These are phyloP conservation scores for Herpotrichia juniperi DNA, from an alignment of 2,329 filamentous ascomycete genomes.

Conservation along the genomic window DNA sequence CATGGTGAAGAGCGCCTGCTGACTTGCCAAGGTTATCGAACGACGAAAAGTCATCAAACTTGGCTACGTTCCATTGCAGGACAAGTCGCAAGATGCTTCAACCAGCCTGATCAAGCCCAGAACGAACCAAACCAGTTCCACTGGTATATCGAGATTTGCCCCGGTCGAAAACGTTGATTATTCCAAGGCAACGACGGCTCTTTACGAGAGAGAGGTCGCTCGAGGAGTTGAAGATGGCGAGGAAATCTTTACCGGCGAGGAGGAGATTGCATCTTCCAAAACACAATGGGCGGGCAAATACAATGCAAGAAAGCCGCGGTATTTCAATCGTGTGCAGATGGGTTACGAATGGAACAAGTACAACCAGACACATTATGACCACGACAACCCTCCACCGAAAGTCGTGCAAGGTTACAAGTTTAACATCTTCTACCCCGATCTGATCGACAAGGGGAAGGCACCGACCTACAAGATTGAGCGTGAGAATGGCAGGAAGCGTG, in stretches of 20 bases:
- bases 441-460: constrained; percentile 92
- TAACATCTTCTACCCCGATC: constrained; percentile 98
- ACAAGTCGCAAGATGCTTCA: constrained; percentile 41
- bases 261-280: constrained; percentile 70
- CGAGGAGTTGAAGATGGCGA: constrained; percentile 91
- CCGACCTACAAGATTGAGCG: constrained; percentile 96
- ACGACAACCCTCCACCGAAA: constrained; percentile 96
- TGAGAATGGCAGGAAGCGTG: constrained; percentile 85
- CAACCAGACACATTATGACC: constrained; percentile 99
- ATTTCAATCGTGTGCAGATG: constrained; percentile 98
- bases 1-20: constrained; percentile 10
- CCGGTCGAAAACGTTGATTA: constrained; percentile 75
- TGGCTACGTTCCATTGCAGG: constrained; percentile 70
- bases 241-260: constrained; percentile 92
- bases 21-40: constrained; percentile 54
- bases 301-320: constrained; percentile 87
- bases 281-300: constrained; percentile 86
- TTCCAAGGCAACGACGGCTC: constrained; percentile 82
- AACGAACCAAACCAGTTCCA: constrained; percentile 51
- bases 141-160: constrained; percentile 72
- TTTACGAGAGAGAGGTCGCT: constrained; percentile 92
- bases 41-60: constrained; percentile 67
- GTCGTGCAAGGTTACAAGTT: constrained; percentile 99
- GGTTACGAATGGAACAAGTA: constrained; percentile 99
- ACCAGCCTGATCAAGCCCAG: constrained; percentile 35